Conservation (phyloP, 1,139 yeast genomes). For the Kluyveromyces sp. region DNA sequence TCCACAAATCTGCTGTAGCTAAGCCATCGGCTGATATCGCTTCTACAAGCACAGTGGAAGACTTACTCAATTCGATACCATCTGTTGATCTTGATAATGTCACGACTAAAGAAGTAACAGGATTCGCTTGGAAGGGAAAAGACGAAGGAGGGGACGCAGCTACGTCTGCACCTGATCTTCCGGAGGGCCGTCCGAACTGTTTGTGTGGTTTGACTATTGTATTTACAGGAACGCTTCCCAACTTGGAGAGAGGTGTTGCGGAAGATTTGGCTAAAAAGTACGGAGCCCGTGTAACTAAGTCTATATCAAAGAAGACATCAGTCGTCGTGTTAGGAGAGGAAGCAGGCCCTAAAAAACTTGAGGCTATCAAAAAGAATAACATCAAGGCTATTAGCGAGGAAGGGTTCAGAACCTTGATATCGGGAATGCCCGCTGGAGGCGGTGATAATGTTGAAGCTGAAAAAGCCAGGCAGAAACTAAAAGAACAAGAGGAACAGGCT, state of each 20-base stretch:
- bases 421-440: constrained; percentile 86
- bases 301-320: constrained; percentile 80
- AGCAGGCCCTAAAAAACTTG: constrained; percentile 94
- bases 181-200: constrained; percentile 78
- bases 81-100: constrained; percentile 29
- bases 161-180: constrained; percentile 30
- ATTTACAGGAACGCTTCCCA: constrained; percentile 85
- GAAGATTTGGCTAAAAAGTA: constrained; percentile 72
- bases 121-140: constrained; percentile 21
- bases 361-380: constrained; percentile 62
- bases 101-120: constrained; percentile 28
- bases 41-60: constrained; percentile 21
- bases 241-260: constrained; percentile 67
- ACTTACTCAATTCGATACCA: constrained; percentile 27
- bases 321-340: constrained; percentile 90
- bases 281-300: constrained; percentile 90
- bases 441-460: constrained; percentile 76
- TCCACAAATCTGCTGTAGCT: not conserved
- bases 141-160: constrained; percentile 9
- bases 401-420: constrained; percentile 70
- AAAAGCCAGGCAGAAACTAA: constrained; percentile 61
- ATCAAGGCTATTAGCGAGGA: constrained; percentile 81
- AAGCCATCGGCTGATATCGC: not conserved
- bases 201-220: constrained; percentile 83
- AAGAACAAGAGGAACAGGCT: constrained; percentile 53